phyloP scores from a whole-genome alignment of 2,329 filamentous ascomycete species.

The Rosellinia necatrix region DNA sequence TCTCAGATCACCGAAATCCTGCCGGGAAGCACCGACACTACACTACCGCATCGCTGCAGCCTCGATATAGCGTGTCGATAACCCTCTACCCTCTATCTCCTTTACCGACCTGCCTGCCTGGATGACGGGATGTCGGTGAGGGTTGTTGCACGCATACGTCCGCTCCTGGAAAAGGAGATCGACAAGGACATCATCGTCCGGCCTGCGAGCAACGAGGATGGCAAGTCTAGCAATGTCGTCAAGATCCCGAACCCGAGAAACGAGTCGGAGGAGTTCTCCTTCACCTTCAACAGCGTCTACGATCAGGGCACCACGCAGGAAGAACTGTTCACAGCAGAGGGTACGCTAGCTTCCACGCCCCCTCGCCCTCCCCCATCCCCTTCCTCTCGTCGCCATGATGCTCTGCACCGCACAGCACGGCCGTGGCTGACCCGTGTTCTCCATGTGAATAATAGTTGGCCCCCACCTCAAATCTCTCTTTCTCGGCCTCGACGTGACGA shows the following conservation, averaged over 20 bases:
- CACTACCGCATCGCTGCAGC: no score
- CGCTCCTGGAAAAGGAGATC: constrained; percentile 81
- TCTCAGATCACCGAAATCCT: no score
- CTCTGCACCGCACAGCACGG: not conserved
- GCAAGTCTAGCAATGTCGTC: constrained; percentile 69
- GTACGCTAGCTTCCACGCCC: no score
- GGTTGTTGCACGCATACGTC: constrained; percentile 89
- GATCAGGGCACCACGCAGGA: constrained; percentile 81
- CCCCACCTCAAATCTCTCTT: constrained; percentile 92
- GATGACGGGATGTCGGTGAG: constrained; percentile 66
- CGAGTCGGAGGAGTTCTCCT: constrained; percentile 86
- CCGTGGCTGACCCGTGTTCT: constrained; percentile 1
- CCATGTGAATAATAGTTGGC: constrained; percentile 62
- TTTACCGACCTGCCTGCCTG: no score
- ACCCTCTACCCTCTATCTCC: no score
- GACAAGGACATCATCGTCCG: constrained; percentile 86
- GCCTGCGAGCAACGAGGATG: constrained; percentile 65
- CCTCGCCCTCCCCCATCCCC: no score
- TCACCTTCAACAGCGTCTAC: constrained; percentile 94
- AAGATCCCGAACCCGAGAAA: constrained; percentile 95
- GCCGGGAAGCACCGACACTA: no score
- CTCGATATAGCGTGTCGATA: no score
- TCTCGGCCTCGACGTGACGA: constrained; percentile 82
- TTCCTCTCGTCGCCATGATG: constrained; percentile 7
- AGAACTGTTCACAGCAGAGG: constrained; percentile 85